Percentiles rank a stretch among this genome's conserved stretches.
These are phyloP conservation scores for Liquidambar formosana DNA, from an alignment of 164 flowering plant genomes.

Conservation along the genomic window DNA sequence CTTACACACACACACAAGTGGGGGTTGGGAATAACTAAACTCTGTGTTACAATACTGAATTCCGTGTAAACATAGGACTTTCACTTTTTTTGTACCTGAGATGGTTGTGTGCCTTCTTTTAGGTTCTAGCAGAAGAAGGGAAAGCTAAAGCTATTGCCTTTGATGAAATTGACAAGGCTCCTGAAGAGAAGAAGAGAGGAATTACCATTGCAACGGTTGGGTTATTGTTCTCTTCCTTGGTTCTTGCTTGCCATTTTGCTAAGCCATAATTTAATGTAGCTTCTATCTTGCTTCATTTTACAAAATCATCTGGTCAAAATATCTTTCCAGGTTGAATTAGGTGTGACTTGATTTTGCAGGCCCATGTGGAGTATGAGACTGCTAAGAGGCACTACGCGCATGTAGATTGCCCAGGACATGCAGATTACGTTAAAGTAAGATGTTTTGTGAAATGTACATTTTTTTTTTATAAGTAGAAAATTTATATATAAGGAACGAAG, in stretches of 20 bases:
- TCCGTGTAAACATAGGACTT: background rate
- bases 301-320: background rate
- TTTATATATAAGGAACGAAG: too few species aligned
- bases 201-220: constrained; percentile 95
- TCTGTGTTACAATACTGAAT: too few species aligned
- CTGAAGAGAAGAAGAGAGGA: constrained; percentile 99
- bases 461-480: too few species aligned
- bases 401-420: constrained; percentile 99
- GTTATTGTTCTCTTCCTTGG: constrained; percentile 3
- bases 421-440: constrained; percentile 94
- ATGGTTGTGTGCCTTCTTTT: constrained; percentile 2
- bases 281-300: background rate
- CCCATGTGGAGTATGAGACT: constrained; percentile 99
- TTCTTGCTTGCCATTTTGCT: constrained; percentile 1
- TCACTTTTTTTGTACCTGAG: background rate
- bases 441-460: too few species aligned
- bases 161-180: constrained; percentile 98
- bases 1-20: too few species aligned
- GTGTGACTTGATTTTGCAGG: constrained; percentile 46
- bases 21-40: too few species aligned
- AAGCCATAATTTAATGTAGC: background rate
- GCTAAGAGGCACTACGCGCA: constrained; percentile 93
- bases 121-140: constrained; percentile 96
- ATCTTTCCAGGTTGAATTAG: background rate
- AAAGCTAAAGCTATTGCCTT: constrained; percentile 94